Percentiles rank a stretch among this genome's conserved stretches.
phyloP scores from a whole-genome alignment of 495 filamentous ascomycete species.

The Penicillium maclennaniae region DNA sequence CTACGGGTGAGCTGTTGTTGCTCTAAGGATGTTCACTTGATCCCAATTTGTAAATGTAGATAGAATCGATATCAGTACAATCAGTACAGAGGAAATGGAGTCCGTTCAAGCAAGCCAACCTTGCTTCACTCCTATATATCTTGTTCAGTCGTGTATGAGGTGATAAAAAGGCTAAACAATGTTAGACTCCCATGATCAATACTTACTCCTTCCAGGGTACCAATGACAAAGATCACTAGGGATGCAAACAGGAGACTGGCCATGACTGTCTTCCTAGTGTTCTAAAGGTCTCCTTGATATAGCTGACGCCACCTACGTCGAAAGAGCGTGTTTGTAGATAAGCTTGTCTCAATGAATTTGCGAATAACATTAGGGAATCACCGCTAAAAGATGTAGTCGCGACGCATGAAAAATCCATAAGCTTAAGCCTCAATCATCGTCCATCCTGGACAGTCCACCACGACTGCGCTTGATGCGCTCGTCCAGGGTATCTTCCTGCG shows the following conservation, averaged over 20 bases:
- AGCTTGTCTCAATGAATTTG: not conserved
- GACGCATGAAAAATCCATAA: not conserved
- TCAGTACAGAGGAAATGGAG: conserved; percentile 7
- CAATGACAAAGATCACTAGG: too few species aligned
- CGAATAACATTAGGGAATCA: conserved; percentile 1
- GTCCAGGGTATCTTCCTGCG: conserved; percentile 41
- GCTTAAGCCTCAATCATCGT: conserved; percentile 24
- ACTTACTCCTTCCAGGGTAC: too few species aligned
- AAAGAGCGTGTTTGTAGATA: not conserved
- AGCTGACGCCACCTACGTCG: not conserved
- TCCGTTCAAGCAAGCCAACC: not conserved
- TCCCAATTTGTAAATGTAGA: conserved; percentile 25
- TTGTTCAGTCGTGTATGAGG: not conserved
- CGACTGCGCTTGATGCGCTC: conserved; percentile 40
- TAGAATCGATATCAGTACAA: conserved; percentile 13
- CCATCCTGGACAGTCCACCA: conserved; percentile 36
- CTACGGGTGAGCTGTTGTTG: conserved; percentile 48
- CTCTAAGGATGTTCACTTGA: conserved; percentile 25
- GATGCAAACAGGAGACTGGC: too few species aligned
- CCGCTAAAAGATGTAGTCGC: not conserved
- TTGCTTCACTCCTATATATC: not conserved
- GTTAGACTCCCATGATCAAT: too few species aligned
- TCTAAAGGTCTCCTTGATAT: too few species aligned
- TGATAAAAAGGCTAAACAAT: too few species aligned
- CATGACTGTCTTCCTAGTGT: too few species aligned